Evolutionary conservation across 257 asterid genomes (phyloP), one percentile per base, ranked within the genome.

Genomic region (Thymus quinquecostatus): DNA sequence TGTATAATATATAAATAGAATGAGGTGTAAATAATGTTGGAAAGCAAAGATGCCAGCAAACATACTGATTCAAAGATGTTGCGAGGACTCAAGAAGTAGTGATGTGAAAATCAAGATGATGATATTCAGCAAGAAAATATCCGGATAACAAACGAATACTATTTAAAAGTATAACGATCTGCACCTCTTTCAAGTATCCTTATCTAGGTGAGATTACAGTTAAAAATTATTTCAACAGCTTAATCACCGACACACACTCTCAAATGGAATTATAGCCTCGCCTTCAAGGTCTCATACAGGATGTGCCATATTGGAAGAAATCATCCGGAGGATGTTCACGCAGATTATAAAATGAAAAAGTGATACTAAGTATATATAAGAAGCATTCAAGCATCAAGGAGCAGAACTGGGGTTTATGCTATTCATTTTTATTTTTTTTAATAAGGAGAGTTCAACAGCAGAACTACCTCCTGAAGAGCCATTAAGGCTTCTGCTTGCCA

Each of bases 401-500:
- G 80, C 69, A 53, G 61, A 54, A 66, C 9, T 3, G 44, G 74
- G n/a, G 76, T 53, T 70, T 50, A 50, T 60, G 50, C 41, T 66
- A 33, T 38, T 53, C 13, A 45, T 54, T 30, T 70, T 13, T 29
- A 59, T 70, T 70, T 13, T 29, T 54, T 70, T 43, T 73, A 14
- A 53, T 30, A 53, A 56, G 69, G n/a, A 57, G 8, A 21, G 34
- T 54, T 61, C 30, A 57, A 74, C 64, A 62, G 61, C 64, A 62
- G 51, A 29, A 66, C 45, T 92, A 95, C 99, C 99, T 95, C 98
- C 77, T 92, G 99, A 78, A 95, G 86, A 70, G 92, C 97, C 63
- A 85, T 68, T 41, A 95, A 71, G 60, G 96, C 96, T 86, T 95
- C 97, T 48, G 97, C 98, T 75, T 83, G 87, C 99, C 99, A 95